These are phyloP conservation scores for Boletus rubescentipes DNA, from an alignment of 768 basidiomycete species.

Conservation along the genomic window DNA sequence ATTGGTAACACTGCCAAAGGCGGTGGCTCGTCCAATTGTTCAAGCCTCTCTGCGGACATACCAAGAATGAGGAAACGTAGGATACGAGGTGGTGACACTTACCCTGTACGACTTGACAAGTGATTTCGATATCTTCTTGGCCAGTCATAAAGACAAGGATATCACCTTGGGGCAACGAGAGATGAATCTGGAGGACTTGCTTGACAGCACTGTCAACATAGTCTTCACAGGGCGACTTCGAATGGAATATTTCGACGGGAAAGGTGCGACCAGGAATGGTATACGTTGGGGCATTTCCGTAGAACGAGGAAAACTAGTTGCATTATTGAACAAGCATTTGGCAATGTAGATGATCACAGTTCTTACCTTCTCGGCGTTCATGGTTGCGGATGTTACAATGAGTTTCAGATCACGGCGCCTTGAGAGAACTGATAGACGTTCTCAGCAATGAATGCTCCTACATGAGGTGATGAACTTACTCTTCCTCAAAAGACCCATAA, in stretches of 20 bases:
- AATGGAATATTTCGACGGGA: slow-evolving; percentile 94
- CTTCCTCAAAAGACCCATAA: slow-evolving; percentile 95
- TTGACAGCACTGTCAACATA: slow-evolving; percentile 98
- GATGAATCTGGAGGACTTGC: slow-evolving; percentile 94
- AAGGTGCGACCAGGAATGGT: slow-evolving; percentile 95
- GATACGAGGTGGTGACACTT: slow-evolving; percentile 15
- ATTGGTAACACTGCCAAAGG: slow-evolving; percentile 92
- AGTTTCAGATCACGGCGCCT: slow-evolving; percentile 91
- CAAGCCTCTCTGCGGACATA: slow-evolving; percentile 69
- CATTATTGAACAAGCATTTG: not conserved
- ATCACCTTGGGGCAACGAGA: slow-evolving; percentile 90
- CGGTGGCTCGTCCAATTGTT: slow-evolving; percentile 88
- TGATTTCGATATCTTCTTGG: slow-evolving; percentile 98
- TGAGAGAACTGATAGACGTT: slow-evolving; percentile 60
- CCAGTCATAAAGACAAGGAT: slow-evolving; percentile 99
- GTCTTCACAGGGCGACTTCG: slow-evolving; percentile 98
- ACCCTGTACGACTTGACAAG: slow-evolving; percentile 93
- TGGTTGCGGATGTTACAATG: slow-evolving; percentile 97
- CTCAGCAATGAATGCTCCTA: not conserved
- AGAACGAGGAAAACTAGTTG: slow-evolving; percentile 91
- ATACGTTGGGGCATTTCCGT: slow-evolving; percentile 91
- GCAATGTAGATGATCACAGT: not conserved
- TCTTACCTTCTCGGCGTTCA: slow-evolving; percentile 96
- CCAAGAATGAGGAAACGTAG: not conserved
- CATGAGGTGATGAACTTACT: slow-evolving; percentile 49